Base-by-base conservation (phyloP, 192 early-diverging fungal species). In the Coemansia sp. region DNA sequence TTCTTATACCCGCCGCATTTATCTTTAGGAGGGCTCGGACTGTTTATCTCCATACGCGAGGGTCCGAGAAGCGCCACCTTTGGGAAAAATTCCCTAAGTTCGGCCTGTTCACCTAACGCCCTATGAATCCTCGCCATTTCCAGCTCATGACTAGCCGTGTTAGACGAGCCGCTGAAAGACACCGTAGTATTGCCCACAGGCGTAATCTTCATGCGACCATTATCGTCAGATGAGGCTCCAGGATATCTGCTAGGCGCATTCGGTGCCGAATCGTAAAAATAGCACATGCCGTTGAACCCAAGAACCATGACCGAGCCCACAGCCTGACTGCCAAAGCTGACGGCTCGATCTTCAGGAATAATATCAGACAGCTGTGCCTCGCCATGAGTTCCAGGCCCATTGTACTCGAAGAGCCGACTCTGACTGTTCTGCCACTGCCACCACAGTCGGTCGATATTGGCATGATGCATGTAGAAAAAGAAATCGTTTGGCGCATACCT, bases 381-480 rank as follows among this genome's bases (percentile, higher is more conserved):
- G 62, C 77, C 77, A 38, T 71, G 53, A 0, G 58, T 40, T 0
- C 82, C 77, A 0, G 70, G 74, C 3, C 82, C 77, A 44, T 80
- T 70, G 61, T 77, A 76, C 42, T 65, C 40, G 13, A 74, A 64
- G 64, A 67, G 59, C 0, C 42, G 17, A 4, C 28, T 46, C 19
- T 69, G 67, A 39, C 59, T 66, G 65, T 77, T 74, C 73, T 89
- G 88, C 86, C 87, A 88, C 65, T 67, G 39, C 72, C 70, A 79
- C 87, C 87, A 89, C 61, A 89, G 72, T 26, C 80, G 75, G 67
- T 87, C 89, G 39, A 89, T 77, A 62, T 83, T 86, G 57, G 86
- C 86, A 58, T 90, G 89, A 74, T 90, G 88, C 68, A 89, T 76
- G 57, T 74, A 84, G 75, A 90, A 90, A 66, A 87, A 74, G 28